Conservation (phyloP, 192 early-diverging fungal species). For the Coemansia sp. region DNA sequence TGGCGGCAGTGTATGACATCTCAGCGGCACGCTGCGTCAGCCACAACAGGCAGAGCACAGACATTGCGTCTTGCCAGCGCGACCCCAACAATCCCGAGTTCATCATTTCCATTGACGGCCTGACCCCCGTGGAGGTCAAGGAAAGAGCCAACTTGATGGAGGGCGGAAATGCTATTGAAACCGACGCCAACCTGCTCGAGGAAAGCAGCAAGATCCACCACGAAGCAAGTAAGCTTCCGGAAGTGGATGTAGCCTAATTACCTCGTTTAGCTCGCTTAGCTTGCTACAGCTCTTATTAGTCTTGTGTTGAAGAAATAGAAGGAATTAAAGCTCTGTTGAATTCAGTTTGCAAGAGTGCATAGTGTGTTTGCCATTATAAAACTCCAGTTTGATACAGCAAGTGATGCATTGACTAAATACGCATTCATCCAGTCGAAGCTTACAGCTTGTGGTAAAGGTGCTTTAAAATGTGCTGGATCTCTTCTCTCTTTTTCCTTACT, state of each 20-base stretch:
- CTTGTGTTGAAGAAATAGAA: too few relatives aligned
- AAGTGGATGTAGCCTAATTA: neutral
- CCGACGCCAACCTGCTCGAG: neutral
- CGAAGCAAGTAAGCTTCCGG: neutral
- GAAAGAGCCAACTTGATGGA: conserved; percentile 1
- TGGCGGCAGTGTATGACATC: conserved; percentile 35
- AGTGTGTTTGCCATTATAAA: too few relatives aligned
- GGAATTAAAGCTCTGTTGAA: too few relatives aligned
- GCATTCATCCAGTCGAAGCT: too few relatives aligned
- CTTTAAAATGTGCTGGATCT: too few relatives aligned
- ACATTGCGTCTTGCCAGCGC: conserved; percentile 42
- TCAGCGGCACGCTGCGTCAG: conserved; percentile 35
- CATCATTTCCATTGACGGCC: conserved; percentile 33
- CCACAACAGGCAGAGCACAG: conserved; percentile 22
- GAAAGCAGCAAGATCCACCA: conserved; percentile 1
- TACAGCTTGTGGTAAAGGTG: too few relatives aligned
- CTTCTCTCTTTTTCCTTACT: too few relatives aligned
- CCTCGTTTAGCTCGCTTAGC: too few relatives aligned
- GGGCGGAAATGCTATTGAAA: neutral
- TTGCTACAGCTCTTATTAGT: too few relatives aligned
- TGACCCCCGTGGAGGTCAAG: conserved; percentile 2
- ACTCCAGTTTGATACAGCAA: too few relatives aligned
- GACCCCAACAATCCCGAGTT: conserved; percentile 50
- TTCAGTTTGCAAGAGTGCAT: too few relatives aligned
- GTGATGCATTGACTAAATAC: too few relatives aligned